These are phyloP conservation scores for Lentinus brumalis DNA, from an alignment of 768 basidiomycete genomes.

Conservation along the genomic window DNA sequence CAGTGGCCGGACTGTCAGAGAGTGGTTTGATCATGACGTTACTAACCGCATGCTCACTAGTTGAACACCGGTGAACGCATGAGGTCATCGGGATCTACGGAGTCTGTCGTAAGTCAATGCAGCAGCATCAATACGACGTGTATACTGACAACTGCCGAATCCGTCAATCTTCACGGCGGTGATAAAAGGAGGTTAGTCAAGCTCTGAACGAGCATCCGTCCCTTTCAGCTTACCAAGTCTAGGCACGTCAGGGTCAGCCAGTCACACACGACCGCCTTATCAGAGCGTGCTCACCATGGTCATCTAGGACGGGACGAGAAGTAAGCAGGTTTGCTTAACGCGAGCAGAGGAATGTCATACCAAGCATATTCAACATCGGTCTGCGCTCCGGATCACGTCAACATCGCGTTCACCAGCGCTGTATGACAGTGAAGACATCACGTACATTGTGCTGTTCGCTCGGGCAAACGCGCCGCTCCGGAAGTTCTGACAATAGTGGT, in stretches of 20 bases:
- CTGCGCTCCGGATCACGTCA: slow-evolving; percentile 47
- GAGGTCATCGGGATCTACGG: slow-evolving; percentile 77
- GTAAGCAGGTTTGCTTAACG: slow-evolving; percentile 5
- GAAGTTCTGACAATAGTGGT: slow-evolving; percentile 87
- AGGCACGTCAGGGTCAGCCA: slow-evolving; percentile 7
- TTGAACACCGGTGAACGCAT: slow-evolving; percentile 73
- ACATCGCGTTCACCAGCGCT: background rate
- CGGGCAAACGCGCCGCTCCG: slow-evolving; percentile 87
- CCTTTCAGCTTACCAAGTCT: slow-evolving; percentile 47
- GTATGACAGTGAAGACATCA: slow-evolving; percentile 18
- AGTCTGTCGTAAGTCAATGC: slow-evolving; percentile 7
- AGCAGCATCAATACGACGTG: background rate
- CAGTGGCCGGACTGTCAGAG: background rate
- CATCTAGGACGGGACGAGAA: slow-evolving; percentile 48
- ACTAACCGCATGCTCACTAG: slow-evolving; percentile 43
- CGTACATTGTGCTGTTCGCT: slow-evolving; percentile 89
- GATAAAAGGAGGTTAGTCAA: background rate
- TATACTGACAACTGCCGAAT: slow-evolving; percentile 74
- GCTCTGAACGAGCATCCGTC: background rate
- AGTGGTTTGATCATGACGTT: background rate
- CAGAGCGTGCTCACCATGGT: slow-evolving; percentile 61
- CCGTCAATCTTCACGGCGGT: slow-evolving; percentile 63
- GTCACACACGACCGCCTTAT: slow-evolving; percentile 9
- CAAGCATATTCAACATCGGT: slow-evolving; percentile 88
- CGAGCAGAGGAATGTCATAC: slow-evolving; percentile 39